phyloP scores from a whole-genome alignment of 192 early-diverging fungal genomes.

The Podila horticola region DNA sequence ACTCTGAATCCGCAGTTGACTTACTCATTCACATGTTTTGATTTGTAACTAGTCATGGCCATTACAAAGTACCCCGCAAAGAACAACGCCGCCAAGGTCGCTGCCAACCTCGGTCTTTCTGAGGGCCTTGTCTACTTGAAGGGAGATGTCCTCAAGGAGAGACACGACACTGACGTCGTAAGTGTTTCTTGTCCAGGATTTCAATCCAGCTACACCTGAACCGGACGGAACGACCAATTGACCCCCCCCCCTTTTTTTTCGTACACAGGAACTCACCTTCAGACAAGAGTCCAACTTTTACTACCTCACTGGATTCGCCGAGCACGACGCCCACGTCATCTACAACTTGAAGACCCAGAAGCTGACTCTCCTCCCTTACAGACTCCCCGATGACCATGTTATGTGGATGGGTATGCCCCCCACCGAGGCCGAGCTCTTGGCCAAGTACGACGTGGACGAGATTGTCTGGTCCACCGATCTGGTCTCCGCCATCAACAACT shows the following conservation, averaged over 20 bases:
- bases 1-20: too few relatives aligned
- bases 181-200: background rate
- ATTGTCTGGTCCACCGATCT: constrained; percentile 72
- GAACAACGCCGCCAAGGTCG: constrained; percentile 67
- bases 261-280: constrained; percentile 75
- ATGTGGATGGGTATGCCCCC: constrained; percentile 86
- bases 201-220: background rate
- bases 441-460: constrained; percentile 76
- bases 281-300: constrained; percentile 91
- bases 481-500: constrained; percentile 51
- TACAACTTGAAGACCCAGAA: constrained; percentile 74
- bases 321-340: constrained; percentile 78
- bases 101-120: constrained; percentile 63
- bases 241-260: constrained; percentile 12
- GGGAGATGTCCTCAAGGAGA: constrained; percentile 67
- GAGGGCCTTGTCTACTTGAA: constrained; percentile 73
- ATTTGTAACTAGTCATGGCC: constrained; percentile 8
- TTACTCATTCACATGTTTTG: too few relatives aligned
- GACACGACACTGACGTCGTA: constrained; percentile 81
- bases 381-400: constrained; percentile 72
- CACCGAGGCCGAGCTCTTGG: constrained; percentile 62
- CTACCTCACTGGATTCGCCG: constrained; percentile 85
- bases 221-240: constrained; percentile 47
- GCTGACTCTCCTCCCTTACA: constrained; percentile 77
- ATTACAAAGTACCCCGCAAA: constrained; percentile 67